Evolutionary conservation across 192 early-diverging fungal genomes (phyloP).

Genomic region (Coemansia sp.): DNA sequence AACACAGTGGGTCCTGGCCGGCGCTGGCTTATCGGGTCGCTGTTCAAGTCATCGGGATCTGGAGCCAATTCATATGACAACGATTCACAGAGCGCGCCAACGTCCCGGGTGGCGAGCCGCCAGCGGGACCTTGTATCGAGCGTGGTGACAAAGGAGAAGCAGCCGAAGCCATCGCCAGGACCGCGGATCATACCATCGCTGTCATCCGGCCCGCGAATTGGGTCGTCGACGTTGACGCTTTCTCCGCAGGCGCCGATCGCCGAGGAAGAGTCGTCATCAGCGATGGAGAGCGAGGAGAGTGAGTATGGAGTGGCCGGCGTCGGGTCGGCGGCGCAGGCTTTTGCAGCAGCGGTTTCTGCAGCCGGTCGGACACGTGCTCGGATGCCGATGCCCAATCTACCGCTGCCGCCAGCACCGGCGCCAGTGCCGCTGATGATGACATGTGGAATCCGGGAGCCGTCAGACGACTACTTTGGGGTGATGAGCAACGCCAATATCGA

Average conservation of each 20-base stretch:
- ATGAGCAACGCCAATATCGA: slow-evolving; percentile 2
- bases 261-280: slow-evolving; percentile 10
- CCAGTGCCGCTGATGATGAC: slow-evolving; percentile 1
- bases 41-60: slow-evolving; percentile 9
- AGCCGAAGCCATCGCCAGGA: neutral
- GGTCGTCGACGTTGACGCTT: neutral
- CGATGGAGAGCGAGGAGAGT: slow-evolving; percentile 1
- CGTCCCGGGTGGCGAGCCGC: neutral
- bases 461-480: slow-evolving; percentile 39
- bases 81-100: neutral
- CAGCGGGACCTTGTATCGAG: neutral
- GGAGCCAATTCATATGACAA: neutral
- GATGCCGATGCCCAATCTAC: slow-evolving; percentile 8
- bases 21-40: slow-evolving; percentile 30
- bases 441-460: neutral
- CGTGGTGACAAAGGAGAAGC: neutral
- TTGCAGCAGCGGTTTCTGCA: no score
- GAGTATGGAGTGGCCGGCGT: neutral
- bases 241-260: slow-evolving; percentile 14
- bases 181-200: slow-evolving; percentile 8
- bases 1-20: slow-evolving; percentile 41
- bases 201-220: slow-evolving; percentile 14
- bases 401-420: slow-evolving; percentile 17
- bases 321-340: neutral
- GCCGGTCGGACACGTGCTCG: neutral